Base-by-base conservation (phyloP, 345 rosid species). In the Melaleuca alternifolia region DNA sequence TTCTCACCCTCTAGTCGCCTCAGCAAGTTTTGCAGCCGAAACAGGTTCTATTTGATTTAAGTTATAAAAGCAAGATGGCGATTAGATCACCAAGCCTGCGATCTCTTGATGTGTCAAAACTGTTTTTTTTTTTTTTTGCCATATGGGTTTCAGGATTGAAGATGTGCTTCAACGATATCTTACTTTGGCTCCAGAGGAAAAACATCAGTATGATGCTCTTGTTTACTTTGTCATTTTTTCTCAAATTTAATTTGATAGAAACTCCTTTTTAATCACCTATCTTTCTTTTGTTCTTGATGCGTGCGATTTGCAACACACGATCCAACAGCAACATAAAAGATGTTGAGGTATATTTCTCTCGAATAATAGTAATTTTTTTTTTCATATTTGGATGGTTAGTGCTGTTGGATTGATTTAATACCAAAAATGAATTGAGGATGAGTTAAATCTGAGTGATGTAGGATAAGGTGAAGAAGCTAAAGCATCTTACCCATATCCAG, bases 151-250 rank as follows among this genome's bases (percentile, higher is more conserved):
- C 16, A 89, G 87, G 65, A 53, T 89, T 44, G 86, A 85, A 82
- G 87, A 85, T 82, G 48, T 89, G 6, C 26, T 89, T n/a, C 53
- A 81, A 52, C 85, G 88, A 28, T 89, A 87, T 85, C 41, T 89
- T 15, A 51, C 71, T 50, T 41, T 87, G 46, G 86, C 90, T 26
- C 15, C 85, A 16, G 83, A 52, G 5, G 44, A 52, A 57, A 89
- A 85, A 89, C 84, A 85, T 52, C 15, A 41, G 90, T 87, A 83
- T 9, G 59, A 18, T 71, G 79, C 48, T 71, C 79, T 76, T 15
- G 5, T 56, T 75, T 11, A 51, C 46, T 50, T 46, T 12, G 18
- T 82, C 50, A 41, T 76, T 54, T 79, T 11, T 57, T 26, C 7
- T 37, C 28, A 37, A 11, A 54, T 53, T 26, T 10, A 85, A 50